Evolutionary conservation across 768 basidiomycete genomes (phyloP).

Genomic region (Tulasnella sp.): DNA sequence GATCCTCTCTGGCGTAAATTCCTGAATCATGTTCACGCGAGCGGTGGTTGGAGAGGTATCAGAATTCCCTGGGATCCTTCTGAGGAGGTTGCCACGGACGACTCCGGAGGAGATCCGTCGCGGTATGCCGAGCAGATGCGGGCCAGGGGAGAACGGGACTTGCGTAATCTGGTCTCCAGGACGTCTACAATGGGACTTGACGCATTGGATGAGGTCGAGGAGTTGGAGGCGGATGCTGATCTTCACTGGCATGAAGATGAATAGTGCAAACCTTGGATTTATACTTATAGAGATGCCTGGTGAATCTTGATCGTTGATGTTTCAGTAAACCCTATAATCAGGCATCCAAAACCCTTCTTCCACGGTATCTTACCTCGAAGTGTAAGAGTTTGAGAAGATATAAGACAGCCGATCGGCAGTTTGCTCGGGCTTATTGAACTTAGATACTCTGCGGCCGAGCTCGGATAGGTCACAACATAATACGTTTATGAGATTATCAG

Average conservation of each 20-base stretch:
- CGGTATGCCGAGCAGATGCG: background rate
- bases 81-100: background rate
- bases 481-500: too few species aligned
- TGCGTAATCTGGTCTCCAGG: background rate
- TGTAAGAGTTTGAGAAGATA: too few species aligned
- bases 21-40: background rate
- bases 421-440: too few species aligned
- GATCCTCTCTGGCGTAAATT: constrained; percentile 1
- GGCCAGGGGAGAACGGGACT: background rate
- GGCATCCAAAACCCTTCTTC: too few species aligned
- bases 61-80: background rate
- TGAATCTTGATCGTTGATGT: too few species aligned
- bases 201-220: constrained; percentile 5
- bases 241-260: constrained; percentile 33
- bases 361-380: too few species aligned
- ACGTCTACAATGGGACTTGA: background rate
- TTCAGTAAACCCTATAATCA: too few species aligned
- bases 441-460: too few species aligned
- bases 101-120: background rate
- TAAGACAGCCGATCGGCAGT: too few species aligned
- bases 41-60: background rate
- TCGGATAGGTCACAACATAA: too few species aligned
- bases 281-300: too few species aligned
- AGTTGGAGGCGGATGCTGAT: constrained; percentile 28
- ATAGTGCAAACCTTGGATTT: too few species aligned